Evolutionary conservation across 768 basidiomycete genomes (phyloP), one percentile per base, ranked within the genome.

Genomic region (Lenzites betulinus): DNA sequence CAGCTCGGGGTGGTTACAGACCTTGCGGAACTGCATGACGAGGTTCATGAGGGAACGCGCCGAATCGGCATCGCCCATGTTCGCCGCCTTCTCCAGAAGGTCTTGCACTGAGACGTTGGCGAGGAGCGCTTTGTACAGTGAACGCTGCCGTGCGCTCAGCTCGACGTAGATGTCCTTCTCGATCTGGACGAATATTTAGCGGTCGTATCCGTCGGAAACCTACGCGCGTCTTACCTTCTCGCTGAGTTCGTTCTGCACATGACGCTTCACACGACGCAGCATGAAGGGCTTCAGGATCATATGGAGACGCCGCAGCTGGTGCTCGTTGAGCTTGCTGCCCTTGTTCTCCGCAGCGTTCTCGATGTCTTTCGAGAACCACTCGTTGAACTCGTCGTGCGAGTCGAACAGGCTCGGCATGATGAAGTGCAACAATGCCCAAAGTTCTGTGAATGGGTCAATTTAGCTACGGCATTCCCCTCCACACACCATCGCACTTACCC

Each of bases 261-360:
- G 92, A 52, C 92, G 88, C 75, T 99, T 99, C 56, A 99, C 90
- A 59, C 97, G 87, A 61, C 97, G 84, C 60, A 99, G 77, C 97
- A 99, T 99, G 79, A 99, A 99, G 7, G 97, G 97, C 69, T 98
- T 98, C 67, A 99, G 79, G 60, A 99, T 98, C 93, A 98, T 97
- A 70, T 99, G 97, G 61, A 99, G 76, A 41, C 97, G 87, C 50
- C 94, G 85, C 44, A 99, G 78, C 72, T 99, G 97, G 72, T 97
- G 89, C 70, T 97, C 95, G 70, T 96, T 97, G 65, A 98, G 79
- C 71, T 88, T 92, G 73, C 89, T 87, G 6, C 91, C 92, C 67
- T 93, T 92, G 71, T 94, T 95, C 73, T 94, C 95, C 4, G 85
- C 86, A 18, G 93, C 93, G 70, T 92, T 95, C 78, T 99, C 97